Evolutionary conservation across 495 filamentous ascomycete species (phyloP), one percentile per base, ranked within the genome.

Genomic region (Penicillium longicatenatum): DNA sequence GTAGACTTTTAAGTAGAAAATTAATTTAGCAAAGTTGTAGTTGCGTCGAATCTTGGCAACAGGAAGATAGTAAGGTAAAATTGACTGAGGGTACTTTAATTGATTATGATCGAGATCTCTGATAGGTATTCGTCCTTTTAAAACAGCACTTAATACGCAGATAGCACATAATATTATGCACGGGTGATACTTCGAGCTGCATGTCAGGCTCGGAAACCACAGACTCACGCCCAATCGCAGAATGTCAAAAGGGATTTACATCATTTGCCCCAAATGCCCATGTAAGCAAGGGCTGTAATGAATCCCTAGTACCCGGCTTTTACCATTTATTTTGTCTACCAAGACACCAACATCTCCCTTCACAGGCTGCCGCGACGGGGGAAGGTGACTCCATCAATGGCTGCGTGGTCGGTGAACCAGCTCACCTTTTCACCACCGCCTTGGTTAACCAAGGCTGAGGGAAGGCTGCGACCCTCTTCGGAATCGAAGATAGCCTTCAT

Each of bases 331-430:
- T 20, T 48, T 48, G 22, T 29, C 1, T 48, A 14, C 3, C 24
- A 46, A 46, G 3, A n/a, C 10, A 16, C 14, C 5, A 6, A 26
- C 2, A 46, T 33, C 16, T 21, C 16, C 29, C 30, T n/a, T 52
- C 35, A 52, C 50, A 52, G 50, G 50, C 35, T 52, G 39, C 50
- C 50, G 45, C 84, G 75, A 61, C 86, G 82, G 26, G 92, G 89
- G 70, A 91, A 97, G 41, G 81, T 76, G 16, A 98, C 89, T 4
- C 90, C 90, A 61, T 95, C 87, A 7, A 92, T 84, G 6, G 94
- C 94, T 1, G 86, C 79, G 53, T 82, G 75, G 68, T 98, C 95
- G 8, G 91, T 90, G 72, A 98, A 98, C 94, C 94, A 98, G 72
- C 86, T 93, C 59, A 92, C 91, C 69, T 91, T 88, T 39, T 95